These are phyloP conservation scores for Beauveria pseudobassiana DNA, from an alignment of 2,329 filamentous ascomycete genomes.

Conservation along the genomic window DNA sequence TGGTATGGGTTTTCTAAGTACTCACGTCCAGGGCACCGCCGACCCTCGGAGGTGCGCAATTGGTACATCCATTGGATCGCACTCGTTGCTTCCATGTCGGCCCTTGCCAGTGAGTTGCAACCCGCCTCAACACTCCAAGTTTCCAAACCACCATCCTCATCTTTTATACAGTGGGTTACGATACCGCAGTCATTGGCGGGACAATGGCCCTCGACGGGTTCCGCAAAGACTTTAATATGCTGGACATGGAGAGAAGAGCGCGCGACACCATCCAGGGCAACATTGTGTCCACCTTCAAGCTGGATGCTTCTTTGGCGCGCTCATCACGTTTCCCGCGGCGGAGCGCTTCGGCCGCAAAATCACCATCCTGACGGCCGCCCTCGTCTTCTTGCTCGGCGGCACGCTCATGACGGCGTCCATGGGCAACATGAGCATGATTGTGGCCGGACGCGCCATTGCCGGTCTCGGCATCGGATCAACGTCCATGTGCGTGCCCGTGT, in stretches of 20 bases:
- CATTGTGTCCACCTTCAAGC: conserved; percentile 32
- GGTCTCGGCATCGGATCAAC: conserved; percentile 41
- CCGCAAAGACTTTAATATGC: too few species aligned
- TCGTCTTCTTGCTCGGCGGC: too few species aligned
- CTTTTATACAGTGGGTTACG: too few species aligned
- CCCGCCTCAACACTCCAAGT: too few species aligned
- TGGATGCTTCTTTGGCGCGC: conserved; percentile 33
- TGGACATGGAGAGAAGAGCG: conserved; percentile 15
- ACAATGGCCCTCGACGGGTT: too few species aligned
- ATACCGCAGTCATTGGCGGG: too few species aligned
- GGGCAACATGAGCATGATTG: too few species aligned
- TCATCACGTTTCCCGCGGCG: conserved; percentile 37
- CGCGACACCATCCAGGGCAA: conserved; percentile 30
- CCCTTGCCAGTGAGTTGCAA: conserved; percentile 7
- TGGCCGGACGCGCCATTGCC: too few species aligned
- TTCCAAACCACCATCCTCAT: too few species aligned
- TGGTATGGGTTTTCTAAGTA: not conserved
- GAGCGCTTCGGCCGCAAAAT: conserved; percentile 42
- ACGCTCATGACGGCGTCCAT: too few species aligned
- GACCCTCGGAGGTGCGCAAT: conserved; percentile 21
- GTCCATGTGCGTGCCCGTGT: conserved; percentile 38
- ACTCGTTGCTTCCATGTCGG: conserved; percentile 22
- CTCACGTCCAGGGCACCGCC: conserved; percentile 17
- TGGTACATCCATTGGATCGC: conserved; percentile 22
- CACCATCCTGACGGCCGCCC: conserved; percentile 25